A percentile compares a stretch with the other conserved stretches of the same genome.
Conservation (phyloP, 495 filamentous ascomycete species). For the Trypethelium eluteriae region DNA sequence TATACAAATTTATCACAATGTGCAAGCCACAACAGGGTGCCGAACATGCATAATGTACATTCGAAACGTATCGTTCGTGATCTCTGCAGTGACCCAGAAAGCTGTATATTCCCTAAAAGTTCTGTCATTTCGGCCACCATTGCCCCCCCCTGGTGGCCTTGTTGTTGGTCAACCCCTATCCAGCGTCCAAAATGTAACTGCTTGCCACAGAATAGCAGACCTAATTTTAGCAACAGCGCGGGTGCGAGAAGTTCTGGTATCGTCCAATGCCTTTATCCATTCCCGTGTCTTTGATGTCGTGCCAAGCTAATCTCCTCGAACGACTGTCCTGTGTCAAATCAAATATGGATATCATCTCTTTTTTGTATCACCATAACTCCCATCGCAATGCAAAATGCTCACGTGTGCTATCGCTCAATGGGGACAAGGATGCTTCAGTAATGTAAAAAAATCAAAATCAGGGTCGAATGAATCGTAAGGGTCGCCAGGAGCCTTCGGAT, state of each 20-base stretch:
- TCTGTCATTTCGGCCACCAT: neutral
- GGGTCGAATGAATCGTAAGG: neutral
- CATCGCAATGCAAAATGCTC: slow-evolving; percentile 5
- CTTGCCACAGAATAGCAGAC: slow-evolving; percentile 2
- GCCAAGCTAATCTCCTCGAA: neutral
- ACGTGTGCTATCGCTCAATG: neutral
- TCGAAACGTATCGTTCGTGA: neutral
- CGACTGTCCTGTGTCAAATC: slow-evolving; percentile 1
- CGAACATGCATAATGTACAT: slow-evolving; percentile 9
- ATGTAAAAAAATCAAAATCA: slow-evolving; percentile 2
- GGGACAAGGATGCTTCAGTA: neutral
- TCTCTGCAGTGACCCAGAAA: neutral
- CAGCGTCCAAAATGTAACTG: neutral
- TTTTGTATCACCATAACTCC: neutral
- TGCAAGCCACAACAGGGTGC: slow-evolving; percentile 7
- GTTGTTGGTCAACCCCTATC: neutral
- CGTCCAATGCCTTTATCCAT: neutral
- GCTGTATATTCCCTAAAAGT: neutral
- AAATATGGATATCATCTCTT: neutral
- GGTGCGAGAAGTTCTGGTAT: neutral
- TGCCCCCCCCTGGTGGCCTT: neutral
- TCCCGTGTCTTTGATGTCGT: neutral
- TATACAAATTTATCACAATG: neutral
- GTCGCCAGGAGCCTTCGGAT: neutral
- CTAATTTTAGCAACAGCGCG: neutral